phyloP scores from a whole-genome alignment of 768 basidiomycete species.

The Lanmaoa rubissima region DNA sequence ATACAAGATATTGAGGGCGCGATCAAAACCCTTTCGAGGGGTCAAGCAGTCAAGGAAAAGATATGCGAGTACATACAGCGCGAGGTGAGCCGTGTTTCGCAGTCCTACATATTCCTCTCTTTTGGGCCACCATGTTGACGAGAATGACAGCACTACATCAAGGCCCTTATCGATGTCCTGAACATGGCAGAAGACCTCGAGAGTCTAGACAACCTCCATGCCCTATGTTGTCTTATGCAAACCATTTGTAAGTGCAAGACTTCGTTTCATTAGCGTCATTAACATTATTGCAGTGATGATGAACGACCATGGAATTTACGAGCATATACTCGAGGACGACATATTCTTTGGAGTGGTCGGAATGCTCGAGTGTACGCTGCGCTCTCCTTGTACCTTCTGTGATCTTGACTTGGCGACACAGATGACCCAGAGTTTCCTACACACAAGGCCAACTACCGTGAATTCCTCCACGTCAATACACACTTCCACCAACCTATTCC shows the following conservation, averaged over 20 bases:
- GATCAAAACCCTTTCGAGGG: conserved; percentile 72
- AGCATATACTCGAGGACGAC: conserved; percentile 92
- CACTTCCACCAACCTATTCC: conserved; percentile 87
- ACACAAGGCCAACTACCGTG: conserved; percentile 97
- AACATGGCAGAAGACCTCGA: conserved; percentile 92
- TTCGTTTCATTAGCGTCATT: neutral
- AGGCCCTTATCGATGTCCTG: conserved; percentile 79
- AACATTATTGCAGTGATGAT: conserved; percentile 65
- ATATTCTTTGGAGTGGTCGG: conserved; percentile 91
- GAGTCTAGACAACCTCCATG: conserved; percentile 85
- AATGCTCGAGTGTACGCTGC: conserved; percentile 90
- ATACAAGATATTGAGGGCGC: conserved; percentile 77
- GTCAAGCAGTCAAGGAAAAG: conserved; percentile 72
- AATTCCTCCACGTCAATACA: conserved; percentile 81
- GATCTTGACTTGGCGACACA: conserved; percentile 33
- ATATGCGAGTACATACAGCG: conserved; percentile 87
- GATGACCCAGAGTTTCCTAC: conserved; percentile 96
- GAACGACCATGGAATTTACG: conserved; percentile 93
- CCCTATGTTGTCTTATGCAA: conserved; percentile 89
- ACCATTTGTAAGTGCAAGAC: conserved; percentile 69
- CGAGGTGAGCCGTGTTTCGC: conserved; percentile 53
- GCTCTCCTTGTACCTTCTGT: conserved; percentile 2
- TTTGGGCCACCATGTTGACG: neutral
- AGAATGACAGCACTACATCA: conserved; percentile 74
- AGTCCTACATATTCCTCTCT: neutral